Conservation (phyloP, 768 basidiomycete species). For the Termitomyces heimii region DNA sequence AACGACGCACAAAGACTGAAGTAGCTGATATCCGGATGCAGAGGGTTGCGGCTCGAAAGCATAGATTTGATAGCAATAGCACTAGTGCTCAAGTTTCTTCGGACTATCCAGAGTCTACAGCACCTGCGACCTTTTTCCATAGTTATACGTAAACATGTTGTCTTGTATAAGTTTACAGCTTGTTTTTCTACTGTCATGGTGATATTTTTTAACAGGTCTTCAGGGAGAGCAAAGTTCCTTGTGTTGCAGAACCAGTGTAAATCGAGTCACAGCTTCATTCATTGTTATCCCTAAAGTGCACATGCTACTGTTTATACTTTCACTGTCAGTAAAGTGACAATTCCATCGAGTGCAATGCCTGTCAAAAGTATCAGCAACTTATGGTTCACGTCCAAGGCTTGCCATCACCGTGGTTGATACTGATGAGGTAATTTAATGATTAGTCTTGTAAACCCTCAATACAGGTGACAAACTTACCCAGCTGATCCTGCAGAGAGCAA, state of each 20-base stretch:
- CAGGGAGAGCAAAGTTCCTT: neutral
- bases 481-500: constrained; percentile 45
- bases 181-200: neutral
- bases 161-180: neutral
- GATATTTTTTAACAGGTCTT: neutral
- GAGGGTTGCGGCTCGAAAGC: constrained; percentile 10
- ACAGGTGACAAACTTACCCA: constrained; percentile 27
- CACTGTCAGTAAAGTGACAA: constrained; percentile 49
- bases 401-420: constrained; percentile 27
- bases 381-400: neutral
- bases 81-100: neutral
- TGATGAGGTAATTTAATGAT: constrained; percentile 3
- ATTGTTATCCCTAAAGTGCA: neutral
- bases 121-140: neutral
- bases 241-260: neutral
- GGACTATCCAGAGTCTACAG: neutral
- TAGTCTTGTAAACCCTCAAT: neutral
- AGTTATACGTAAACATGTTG: neutral
- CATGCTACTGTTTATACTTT: constrained; percentile 22
- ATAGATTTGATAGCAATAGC: constrained; percentile 6
- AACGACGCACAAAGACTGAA: constrained; percentile 33
- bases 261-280: neutral
- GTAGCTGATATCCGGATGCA: constrained; percentile 20
- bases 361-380: neutral
- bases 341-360: constrained; percentile 59